Evolutionary conservation across 2,329 filamentous ascomycete genomes (phyloP).

Genomic region (Xylaria polymorpha): DNA sequence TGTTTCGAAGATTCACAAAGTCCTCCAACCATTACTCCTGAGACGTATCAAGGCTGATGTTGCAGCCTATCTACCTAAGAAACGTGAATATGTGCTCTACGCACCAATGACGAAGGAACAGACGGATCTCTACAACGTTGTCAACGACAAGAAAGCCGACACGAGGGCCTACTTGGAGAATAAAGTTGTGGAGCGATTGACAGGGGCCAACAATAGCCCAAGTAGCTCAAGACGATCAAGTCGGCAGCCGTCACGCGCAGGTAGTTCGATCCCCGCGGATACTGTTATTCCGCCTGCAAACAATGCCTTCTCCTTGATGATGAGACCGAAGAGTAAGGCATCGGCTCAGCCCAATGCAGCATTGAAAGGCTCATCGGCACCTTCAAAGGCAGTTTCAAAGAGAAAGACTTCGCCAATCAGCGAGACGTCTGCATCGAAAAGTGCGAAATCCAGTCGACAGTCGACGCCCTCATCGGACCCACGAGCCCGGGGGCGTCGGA

Average conservation of each 20-base stretch:
- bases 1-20: conserved; percentile 89
- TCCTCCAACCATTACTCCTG: conserved; percentile 90
- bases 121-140: conserved; percentile 83
- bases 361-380: conserved; percentile 32
- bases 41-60: conserved; percentile 94
- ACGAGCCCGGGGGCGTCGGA: conserved; percentile 61
- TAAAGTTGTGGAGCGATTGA: conserved; percentile 76
- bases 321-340: conserved; percentile 55
- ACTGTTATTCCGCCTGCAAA: conserved; percentile 41
- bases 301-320: conserved; percentile 67
- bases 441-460: conserved; percentile 76
- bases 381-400: conserved; percentile 45
- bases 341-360: conserved; percentile 43
- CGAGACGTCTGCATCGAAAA: conserved; percentile 67
- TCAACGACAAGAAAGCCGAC: conserved; percentile 68
- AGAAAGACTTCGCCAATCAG: conserved; percentile 53
- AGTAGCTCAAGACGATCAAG: conserved; percentile 50
- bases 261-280: conserved; percentile 46
- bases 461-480: conserved; percentile 74
- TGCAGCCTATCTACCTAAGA: conserved; percentile 89
- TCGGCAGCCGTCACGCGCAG: conserved; percentile 56
- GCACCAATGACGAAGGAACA: conserved; percentile 92
- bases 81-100: conserved; percentile 95
- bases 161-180: conserved; percentile 83
- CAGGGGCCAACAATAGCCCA: conserved; percentile 60